Conservation (phyloP, 352 stramenopile genomes). For the Globisporangium orthogonon region DNA sequence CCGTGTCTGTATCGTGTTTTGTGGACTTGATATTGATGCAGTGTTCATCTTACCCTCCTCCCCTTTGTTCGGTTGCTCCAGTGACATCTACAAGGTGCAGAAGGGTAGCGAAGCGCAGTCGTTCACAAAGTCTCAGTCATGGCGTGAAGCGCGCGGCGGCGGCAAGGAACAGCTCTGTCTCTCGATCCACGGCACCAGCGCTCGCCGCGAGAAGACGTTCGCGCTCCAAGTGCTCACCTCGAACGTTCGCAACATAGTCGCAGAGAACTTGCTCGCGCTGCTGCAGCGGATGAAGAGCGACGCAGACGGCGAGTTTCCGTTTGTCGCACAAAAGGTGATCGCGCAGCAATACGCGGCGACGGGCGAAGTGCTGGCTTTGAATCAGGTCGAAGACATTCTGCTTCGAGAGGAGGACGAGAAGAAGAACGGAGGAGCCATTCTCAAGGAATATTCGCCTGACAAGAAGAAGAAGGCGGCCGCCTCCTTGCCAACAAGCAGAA, state of each 20-base stretch:
- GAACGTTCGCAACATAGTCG: slow-evolving; percentile 40
- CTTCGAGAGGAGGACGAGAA: slow-evolving; percentile 39
- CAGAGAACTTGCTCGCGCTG: slow-evolving; percentile 38
- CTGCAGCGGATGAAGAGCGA: slow-evolving; percentile 39
- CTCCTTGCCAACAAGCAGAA: background rate
- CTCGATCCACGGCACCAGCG: slow-evolving; percentile 29
- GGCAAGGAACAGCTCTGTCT: slow-evolving; percentile 40
- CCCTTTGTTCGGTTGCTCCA: slow-evolving; percentile 1
- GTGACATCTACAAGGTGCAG: slow-evolving; percentile 35
- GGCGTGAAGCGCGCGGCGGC: slow-evolving; percentile 32
- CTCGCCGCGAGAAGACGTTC: slow-evolving; percentile 27
- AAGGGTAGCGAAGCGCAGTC: slow-evolving; percentile 35
- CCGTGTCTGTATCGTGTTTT: background rate
- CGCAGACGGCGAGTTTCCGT: slow-evolving; percentile 42
- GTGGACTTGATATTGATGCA: background rate
- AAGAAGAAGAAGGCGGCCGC: background rate
- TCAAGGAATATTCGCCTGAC: slow-evolving; percentile 5
- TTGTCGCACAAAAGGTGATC: slow-evolving; percentile 31
- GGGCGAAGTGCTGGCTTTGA: slow-evolving; percentile 31
- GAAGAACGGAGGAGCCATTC: slow-evolving; percentile 3
- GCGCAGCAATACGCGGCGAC: slow-evolving; percentile 34
- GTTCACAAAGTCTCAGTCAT: slow-evolving; percentile 49
- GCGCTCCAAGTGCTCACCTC: slow-evolving; percentile 37
- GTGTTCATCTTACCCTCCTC: background rate
- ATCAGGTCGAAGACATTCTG: slow-evolving; percentile 39